These are phyloP conservation scores for Rosa persica DNA, from an alignment of 306 rosid genomes.

Conservation along the genomic window DNA sequence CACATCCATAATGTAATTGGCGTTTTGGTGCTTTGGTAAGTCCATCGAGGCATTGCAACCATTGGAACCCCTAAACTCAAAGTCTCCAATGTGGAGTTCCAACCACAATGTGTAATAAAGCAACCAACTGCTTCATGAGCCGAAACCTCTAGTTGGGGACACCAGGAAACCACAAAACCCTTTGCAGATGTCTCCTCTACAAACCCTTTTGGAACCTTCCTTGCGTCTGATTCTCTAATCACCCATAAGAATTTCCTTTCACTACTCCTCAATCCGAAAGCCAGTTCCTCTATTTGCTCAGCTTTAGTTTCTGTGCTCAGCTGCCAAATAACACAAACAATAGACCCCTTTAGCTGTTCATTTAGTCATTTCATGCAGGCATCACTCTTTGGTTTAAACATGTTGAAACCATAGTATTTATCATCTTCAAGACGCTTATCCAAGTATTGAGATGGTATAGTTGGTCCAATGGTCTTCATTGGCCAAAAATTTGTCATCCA, in stretches of 20 bases:
- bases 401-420: conserved; percentile 13
- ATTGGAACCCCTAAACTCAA: conserved; percentile 6
- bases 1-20: conserved; percentile 13
- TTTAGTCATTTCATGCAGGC: conserved; percentile 22
- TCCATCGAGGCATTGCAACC: not conserved
- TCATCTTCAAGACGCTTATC: conserved; percentile 15
- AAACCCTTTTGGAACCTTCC: conserved; percentile 30
- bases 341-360: conserved; percentile 3
- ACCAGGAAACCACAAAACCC: conserved; percentile 21
- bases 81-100: conserved; percentile 16
- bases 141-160: conserved; percentile 5
- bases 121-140: conserved; percentile 20
- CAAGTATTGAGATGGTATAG: conserved; percentile 20
- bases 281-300: conserved; percentile 30
- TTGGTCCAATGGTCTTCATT: conserved; percentile 27
- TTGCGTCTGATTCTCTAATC: conserved; percentile 24
- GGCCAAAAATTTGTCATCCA: conserved; percentile 17
- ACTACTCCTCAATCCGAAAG: conserved; percentile 17
- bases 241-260: conserved; percentile 30
- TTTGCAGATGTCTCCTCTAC: conserved; percentile 12
- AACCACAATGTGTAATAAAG: conserved; percentile 14
- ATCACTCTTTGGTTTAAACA: not conserved
- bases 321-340: conserved; percentile 38
- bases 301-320: not conserved
- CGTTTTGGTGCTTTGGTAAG: conserved; percentile 1